These are phyloP conservation scores for Aureobasidium zeae DNA, from an alignment of 2,329 filamentous ascomycete genomes.

Conservation along the genomic window DNA sequence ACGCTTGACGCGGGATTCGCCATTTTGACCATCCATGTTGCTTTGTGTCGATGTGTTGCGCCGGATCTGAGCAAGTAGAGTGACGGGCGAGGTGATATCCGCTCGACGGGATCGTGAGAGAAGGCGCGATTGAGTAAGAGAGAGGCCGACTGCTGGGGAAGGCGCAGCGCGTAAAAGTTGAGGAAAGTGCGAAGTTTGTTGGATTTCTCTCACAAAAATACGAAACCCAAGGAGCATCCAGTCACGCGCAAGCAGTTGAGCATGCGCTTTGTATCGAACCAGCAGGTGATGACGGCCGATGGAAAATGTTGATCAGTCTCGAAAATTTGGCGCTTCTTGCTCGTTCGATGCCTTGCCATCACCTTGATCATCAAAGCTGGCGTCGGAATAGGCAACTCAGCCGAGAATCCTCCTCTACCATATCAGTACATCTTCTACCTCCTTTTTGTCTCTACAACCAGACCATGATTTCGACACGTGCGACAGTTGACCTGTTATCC, in stretches of 20 bases:
- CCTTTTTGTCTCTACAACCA: too few relatives aligned
- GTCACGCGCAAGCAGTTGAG: slow-evolving; percentile 17
- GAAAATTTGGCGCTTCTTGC: slow-evolving; percentile 11
- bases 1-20: slow-evolving; percentile 22
- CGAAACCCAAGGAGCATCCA: slow-evolving; percentile 18
- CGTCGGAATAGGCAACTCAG: slow-evolving; percentile 7
- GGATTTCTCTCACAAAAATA: slow-evolving; percentile 16
- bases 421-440: too few relatives aligned
- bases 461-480: too few relatives aligned
- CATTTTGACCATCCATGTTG: slow-evolving; percentile 15
- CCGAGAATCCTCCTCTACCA: too few relatives aligned
- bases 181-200: slow-evolving; percentile 7
- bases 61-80: background rate
- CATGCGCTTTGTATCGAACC: slow-evolving; percentile 9
- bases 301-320: background rate
- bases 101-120: too few relatives aligned
- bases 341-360: slow-evolving; percentile 14
- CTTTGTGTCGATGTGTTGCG: background rate
- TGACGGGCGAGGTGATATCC: background rate
- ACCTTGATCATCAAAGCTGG: slow-evolving; percentile 13
- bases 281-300: background rate
- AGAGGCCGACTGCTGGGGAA: background rate
- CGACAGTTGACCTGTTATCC: too few relatives aligned
- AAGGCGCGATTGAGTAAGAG: background rate
- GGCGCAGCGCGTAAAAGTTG: slow-evolving; percentile 6